Base-by-base conservation (phyloP, 202 grass and related monocot genomes). In the Musa balbisiana region DNA sequence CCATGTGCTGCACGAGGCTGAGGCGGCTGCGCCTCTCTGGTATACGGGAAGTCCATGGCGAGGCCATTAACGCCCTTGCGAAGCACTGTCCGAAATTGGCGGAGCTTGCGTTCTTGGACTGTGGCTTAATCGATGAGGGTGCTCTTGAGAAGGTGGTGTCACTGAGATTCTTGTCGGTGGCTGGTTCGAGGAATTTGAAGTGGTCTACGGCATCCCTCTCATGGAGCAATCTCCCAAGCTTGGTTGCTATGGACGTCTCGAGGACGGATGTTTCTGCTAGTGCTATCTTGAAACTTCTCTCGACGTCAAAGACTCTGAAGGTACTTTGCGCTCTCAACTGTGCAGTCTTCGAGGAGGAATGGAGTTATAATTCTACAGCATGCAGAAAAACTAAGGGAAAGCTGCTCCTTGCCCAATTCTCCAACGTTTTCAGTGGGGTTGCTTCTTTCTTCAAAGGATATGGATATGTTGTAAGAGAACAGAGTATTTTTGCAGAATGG, bases 41-140 rank as follows among this genome's bases (percentile, higher is more conserved):
- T 49, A 79, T 98, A 14, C 91, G 87, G 49, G 94, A 98, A 75
- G 89, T 82, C 2, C 87, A 86, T 10, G 83, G 76, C 0, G 85
- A 87, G 11, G 90, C 94, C 52, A 75, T 98, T 12, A 80, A 81
- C 49, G 81, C 95, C 1, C 86, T 95, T 24, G 95, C 95, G 11
- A 83, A 83, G 58, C 87, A 85, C 76, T 99, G 95, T 69, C 87
- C 83, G 10, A 53, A 74, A 63, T 80, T 99, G 1, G 85, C 94
- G 73, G 95, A 99, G 22, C 72, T 99, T 19, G 87, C 95, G 23
- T 90, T 99, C 64, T 85, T 99, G 13, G 95, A 99, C 75, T 99
- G 95, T 9, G 95, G 91, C 51, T 77, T 33, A 9, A 50, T 99
- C 9, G 89, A 99, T 52, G 91, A 92, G 82, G 78, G 67, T 15